Evolutionary conservation across 441 rosid genomes (phyloP).

Genomic region (Biscutella laevigata): DNA sequence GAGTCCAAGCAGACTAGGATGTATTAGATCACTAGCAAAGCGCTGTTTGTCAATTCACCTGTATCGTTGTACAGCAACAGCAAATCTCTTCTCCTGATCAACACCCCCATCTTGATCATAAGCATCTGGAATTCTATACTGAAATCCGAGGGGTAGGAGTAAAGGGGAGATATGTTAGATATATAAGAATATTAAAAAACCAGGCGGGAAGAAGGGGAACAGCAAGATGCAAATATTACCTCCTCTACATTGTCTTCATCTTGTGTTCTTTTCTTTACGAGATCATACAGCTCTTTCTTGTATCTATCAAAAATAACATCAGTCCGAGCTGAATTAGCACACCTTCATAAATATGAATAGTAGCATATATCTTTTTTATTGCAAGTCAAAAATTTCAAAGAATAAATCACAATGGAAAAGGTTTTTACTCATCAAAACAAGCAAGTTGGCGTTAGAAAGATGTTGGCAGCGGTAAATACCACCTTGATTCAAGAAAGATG

Average conservation of each 20-base stretch:
- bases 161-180: conserved; percentile 7
- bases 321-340: too few species aligned
- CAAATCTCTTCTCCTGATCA: conserved; percentile 83
- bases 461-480: conserved; percentile 1
- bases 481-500: conserved; percentile 7
- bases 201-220: background rate
- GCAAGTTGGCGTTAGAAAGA: background rate
- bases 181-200: background rate
- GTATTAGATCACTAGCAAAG: background rate
- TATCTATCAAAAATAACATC: conserved; percentile 45
- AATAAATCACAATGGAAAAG: background rate
- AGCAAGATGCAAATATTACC: conserved; percentile 35
- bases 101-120: conserved; percentile 78
- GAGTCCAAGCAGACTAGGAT: conserved; percentile 1
- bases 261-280: conserved; percentile 66
- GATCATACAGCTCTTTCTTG: conserved; percentile 76
- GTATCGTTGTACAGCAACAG: conserved; percentile 86
- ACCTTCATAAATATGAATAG: too few species aligned
- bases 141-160: conserved; percentile 27
- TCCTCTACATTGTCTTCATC: conserved; percentile 60
- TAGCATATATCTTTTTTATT: too few species aligned
- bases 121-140: conserved; percentile 84
- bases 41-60: conserved; percentile 37
- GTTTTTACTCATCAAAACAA: background rate
- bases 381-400: background rate